Base-by-base conservation (phyloP, 106 monocot genomes). In the Triglochin maritima region DNA sequence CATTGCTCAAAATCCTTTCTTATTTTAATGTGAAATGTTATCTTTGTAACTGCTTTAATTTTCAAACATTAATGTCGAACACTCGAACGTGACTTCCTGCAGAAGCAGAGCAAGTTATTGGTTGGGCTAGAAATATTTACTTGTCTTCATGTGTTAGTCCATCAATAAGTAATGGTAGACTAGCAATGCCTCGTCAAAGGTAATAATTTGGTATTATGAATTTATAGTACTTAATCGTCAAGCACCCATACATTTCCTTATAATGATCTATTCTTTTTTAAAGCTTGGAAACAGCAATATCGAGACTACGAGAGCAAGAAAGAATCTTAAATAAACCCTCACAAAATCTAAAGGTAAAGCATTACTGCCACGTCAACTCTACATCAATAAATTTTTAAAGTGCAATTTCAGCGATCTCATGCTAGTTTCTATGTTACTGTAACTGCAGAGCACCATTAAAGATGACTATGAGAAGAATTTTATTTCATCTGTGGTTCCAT, bases 391-490 rank as follows among this genome's bases (percentile, higher is more conserved):
- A 10, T 11, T 53, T 41, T 54, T 54, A 29, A 47, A 64, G n/a
- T 6, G 8, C 46, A 47, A 64, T 47, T 51, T 52, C 17, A 4
- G 2, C 3, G 9, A 45, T 44, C 50, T 60, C 42, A 42, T 41
- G 50, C 15, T 29, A 55, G 5, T 16, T 46, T 76, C 5, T 49
- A 44, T 65, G 6, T 17, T 61, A 48, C 12, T 64, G 15, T 65
- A 70, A 68, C 56, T 86, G 73, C 82, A 98, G 98, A 84, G 57
- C 51, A 77, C 89, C 65, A 88, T 92, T 55, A 98, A 89, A 82
- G 92, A 98, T 64, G 98, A 98, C 55, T 98, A 86, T 70, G 98
- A 98, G 76, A 88, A 79, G 72, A 89, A 88, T 72, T 98, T 98
- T 55, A 68, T 98, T 75, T 89, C 91, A 42, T 86, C 98, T 3